Conservation (phyloP, 2,329 filamentous ascomycete species). For the Venturiaceae sp. region DNA sequence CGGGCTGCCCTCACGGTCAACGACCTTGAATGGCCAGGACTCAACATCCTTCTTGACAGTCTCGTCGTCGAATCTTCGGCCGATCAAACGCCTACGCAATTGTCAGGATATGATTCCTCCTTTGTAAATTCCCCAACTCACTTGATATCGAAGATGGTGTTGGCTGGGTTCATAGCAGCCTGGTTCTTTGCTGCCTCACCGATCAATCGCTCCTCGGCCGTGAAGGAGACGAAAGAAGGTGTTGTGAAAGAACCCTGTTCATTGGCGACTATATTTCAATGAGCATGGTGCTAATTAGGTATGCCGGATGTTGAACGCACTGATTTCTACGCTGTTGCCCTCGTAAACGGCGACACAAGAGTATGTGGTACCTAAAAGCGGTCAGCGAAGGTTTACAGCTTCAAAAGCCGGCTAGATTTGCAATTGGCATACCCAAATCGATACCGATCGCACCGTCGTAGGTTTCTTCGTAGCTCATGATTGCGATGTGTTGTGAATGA, state of each 20-base stretch:
- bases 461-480: conserved; percentile 73
- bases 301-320: conserved; percentile 38
- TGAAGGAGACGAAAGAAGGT: conserved; percentile 98
- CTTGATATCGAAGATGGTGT: conserved; percentile 99
- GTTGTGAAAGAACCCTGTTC: conserved; percentile 99
- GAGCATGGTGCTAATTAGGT: conserved; percentile 15
- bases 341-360: conserved; percentile 99
- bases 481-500: conserved; percentile 24
- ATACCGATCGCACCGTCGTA: conserved; percentile 99
- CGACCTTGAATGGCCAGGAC: conserved; percentile 98
- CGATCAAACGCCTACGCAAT: conserved; percentile 76
- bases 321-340: conserved; percentile 99
- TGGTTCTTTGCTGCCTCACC: conserved; percentile 99
- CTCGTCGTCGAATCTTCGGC: conserved; percentile 87
- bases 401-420: background rate
- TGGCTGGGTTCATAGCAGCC: conserved; percentile 97
- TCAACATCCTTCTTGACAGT: conserved; percentile 98
- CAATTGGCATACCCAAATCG: conserved; percentile 72
- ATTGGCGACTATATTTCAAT: conserved; percentile 64
- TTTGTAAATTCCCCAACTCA: conserved; percentile 36
- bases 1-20: conserved; percentile 80
- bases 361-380: conserved; percentile 81
- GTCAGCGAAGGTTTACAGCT: conserved; percentile 14
- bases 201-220: conserved; percentile 95
- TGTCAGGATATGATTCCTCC: conserved; percentile 7